These are phyloP conservation scores for Dorcoceras hygrometricum DNA, from an alignment of 257 asterid species.

Conservation along the genomic window DNA sequence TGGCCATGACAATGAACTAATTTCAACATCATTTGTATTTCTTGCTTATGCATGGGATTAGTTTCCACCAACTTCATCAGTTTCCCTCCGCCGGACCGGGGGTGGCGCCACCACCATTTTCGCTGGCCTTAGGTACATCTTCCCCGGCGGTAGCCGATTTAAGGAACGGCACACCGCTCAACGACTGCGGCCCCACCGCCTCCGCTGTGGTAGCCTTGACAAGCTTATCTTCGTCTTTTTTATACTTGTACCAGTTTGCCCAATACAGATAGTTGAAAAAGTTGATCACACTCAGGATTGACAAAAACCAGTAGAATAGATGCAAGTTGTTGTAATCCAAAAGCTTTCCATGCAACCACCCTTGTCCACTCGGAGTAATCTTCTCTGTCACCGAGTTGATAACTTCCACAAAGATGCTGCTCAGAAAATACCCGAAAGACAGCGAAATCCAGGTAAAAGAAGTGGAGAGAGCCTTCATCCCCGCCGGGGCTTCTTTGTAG, in stretches of 20 bases:
- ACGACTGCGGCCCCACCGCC: conserved; percentile 15
- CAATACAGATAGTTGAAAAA: conserved; percentile 53
- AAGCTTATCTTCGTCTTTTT: conserved; percentile 22
- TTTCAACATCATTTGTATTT: too few relatives aligned
- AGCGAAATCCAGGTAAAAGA: conserved; percentile 60
- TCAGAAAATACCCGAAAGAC: conserved; percentile 55
- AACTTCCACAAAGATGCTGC: conserved; percentile 48
- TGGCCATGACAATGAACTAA: too few relatives aligned
- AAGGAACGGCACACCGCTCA: conserved; percentile 32
- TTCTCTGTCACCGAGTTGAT: conserved; percentile 43
- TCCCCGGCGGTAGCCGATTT: conserved; percentile 23
- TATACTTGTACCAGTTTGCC: conserved; percentile 70
- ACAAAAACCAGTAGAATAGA: conserved; percentile 57
- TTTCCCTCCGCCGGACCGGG: conserved; percentile 14
- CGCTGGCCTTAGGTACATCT: conserved; percentile 7
- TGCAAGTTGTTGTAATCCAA: conserved; percentile 50
- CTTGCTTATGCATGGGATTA: too few relatives aligned
- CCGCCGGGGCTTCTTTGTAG: conserved; percentile 57
- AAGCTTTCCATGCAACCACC: conserved; percentile 57
- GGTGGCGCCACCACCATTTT: conserved; percentile 8
- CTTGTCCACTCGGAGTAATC: conserved; percentile 35
- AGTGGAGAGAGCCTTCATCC: conserved; percentile 73
- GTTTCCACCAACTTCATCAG: conserved; percentile 4
- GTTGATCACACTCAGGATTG: conserved; percentile 55
- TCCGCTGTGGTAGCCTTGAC: background rate